Evolutionary conservation across 441 rosid species (phyloP), one percentile per base, ranked within the genome.

Genomic region (Pelargonium australe): DNA sequence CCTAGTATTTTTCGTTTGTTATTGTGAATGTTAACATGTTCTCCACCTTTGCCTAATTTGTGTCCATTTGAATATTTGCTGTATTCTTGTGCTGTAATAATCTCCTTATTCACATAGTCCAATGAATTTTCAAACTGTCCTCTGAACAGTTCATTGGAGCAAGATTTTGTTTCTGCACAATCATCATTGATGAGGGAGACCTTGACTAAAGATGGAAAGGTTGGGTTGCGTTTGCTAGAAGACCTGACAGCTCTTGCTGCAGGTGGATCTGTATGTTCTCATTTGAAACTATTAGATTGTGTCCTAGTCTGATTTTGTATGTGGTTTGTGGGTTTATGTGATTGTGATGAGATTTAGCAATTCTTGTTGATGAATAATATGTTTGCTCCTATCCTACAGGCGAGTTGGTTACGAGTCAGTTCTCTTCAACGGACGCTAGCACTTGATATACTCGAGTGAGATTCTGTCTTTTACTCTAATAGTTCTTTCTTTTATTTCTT

Each of bases 221-320:
- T 95, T 72, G 99, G 97, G 81, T 87, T 92, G 79, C 90, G 84
- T 64, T 80, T 95, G 81, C 99, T 95, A 74, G 99, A 95, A 88
- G 98, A 95, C 93, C 91, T 92, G 91, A 92, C 97, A 90, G 98
- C 98, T 84, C 92, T 94, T 81, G 99, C 98, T 89, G 99, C 96
- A 87, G 97, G 99, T 92, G 99, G 98, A 95, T 90, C 95, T 86
- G 97, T 95, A 95, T 84, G 99, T 95, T 86, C 79, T 82, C 81
- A 75, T 79, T 84, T 84, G 83, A 76, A 79, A 72, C 83, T 72
- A 71, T 64, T 72, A 58, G 31, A 67, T 49, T 63, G 11, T 63
- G 44, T n/a, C 43, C 60, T 74, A 55, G 58, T 69, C 58, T 13
- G 40, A 66, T 68, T 68, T 41, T 76, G 20, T 31, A 64, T 69